phyloP scores from a whole-genome alignment of 2,329 filamentous ascomycete genomes.

The Aspergillus proliferans region DNA sequence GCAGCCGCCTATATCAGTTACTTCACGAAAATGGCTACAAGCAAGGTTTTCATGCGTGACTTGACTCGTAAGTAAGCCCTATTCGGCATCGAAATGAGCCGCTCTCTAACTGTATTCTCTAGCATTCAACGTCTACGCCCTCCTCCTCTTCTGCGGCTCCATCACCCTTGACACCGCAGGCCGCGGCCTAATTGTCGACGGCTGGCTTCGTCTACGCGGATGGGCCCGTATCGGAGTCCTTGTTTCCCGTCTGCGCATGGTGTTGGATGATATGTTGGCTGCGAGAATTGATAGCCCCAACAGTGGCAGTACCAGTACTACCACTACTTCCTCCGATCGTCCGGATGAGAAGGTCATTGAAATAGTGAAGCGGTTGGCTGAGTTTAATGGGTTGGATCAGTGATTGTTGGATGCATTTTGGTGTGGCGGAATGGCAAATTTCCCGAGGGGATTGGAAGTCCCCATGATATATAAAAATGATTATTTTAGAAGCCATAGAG shows the following conservation, averaged over 20 bases:
- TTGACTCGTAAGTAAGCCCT: conserved; percentile 64
- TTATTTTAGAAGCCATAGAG: not conserved
- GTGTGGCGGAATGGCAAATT: not conserved
- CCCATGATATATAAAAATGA: not conserved
- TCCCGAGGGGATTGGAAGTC: no score
- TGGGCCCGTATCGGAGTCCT: conserved; percentile 95
- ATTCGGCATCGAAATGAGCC: not conserved
- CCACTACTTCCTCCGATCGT: conserved; percentile 18
- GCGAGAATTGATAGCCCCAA: conserved; percentile 71
- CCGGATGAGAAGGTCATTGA: conserved; percentile 53
- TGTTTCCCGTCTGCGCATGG: conserved; percentile 70
- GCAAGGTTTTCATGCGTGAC: conserved; percentile 86
- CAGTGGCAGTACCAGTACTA: conserved; percentile 39
- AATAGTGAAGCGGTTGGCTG: conserved; percentile 72
- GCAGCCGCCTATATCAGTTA: conserved; percentile 77
- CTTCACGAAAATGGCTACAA: conserved; percentile 85
- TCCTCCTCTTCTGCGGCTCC: conserved; percentile 80
- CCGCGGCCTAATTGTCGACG: conserved; percentile 80
- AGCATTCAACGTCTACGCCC: conserved; percentile 78
- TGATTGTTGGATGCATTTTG: conserved; percentile 6
- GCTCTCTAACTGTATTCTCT: not conserved
- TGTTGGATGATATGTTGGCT: conserved; percentile 81
- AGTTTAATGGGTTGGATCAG: conserved; percentile 78
- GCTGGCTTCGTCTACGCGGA: conserved; percentile 77
- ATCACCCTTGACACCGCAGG: conserved; percentile 84